Evolutionary conservation across 2,329 filamentous ascomycete genomes (phyloP).

Genomic region (Sporothrix phasma): DNA sequence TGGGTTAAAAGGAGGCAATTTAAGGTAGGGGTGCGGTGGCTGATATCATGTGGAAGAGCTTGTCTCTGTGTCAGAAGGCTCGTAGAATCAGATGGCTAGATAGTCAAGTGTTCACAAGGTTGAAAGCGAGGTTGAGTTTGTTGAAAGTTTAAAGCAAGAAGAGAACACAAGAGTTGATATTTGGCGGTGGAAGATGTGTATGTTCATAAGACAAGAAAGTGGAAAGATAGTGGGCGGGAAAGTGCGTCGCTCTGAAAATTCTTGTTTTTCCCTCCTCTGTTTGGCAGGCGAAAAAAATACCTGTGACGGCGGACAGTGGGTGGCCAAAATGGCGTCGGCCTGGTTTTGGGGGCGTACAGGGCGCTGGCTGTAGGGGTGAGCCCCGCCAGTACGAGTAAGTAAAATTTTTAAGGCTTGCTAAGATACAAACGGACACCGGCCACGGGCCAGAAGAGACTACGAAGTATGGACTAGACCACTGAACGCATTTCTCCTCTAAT

Average conservation of each 20-base stretch:
- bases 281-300: constrained; percentile 6
- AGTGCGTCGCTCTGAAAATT: neutral
- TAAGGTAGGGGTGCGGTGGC: neutral
- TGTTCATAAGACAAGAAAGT: neutral
- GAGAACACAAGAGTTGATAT: neutral
- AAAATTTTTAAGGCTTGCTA: neutral
- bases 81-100: neutral
- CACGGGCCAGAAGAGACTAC: neutral
- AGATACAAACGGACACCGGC: neutral
- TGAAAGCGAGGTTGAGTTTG: neutral
- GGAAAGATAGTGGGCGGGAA: neutral
- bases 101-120: neutral
- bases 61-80: neutral
- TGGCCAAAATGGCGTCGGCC: neutral
- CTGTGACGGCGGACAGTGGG: constrained; percentile 4
- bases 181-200: neutral
- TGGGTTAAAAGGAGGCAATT: neutral
- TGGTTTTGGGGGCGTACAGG: neutral
- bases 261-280: neutral
- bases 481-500: neutral
- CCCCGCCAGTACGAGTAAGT: neutral
- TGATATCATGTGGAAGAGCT: constrained; percentile 8
- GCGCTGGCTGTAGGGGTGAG: neutral
- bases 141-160: neutral
- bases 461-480: no score